Evolutionary conservation across 495 filamentous ascomycete genomes (phyloP).

Genomic region (Cenococcum geophilum): DNA sequence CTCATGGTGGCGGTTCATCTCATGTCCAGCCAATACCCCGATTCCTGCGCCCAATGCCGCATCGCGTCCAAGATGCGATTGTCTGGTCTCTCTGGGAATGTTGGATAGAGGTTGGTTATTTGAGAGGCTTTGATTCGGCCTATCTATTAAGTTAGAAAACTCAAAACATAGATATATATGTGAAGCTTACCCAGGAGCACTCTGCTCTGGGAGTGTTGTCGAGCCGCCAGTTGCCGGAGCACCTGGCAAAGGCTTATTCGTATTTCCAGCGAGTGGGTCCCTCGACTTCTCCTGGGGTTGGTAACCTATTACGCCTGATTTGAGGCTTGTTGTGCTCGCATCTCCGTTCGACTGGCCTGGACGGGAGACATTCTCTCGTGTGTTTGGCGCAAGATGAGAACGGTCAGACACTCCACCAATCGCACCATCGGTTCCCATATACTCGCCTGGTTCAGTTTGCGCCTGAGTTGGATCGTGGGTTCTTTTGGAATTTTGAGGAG

Average conservation of each 20-base stretch:
- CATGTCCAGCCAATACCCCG: neutral
- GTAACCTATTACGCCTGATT: constrained; percentile 35
- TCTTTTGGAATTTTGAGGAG: constrained; percentile 15
- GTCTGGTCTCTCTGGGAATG: neutral
- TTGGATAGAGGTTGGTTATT: neutral
- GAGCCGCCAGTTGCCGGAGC: neutral
- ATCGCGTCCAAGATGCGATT: constrained; percentile 1
- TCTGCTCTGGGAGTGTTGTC: neutral
- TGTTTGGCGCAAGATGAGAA: neutral
- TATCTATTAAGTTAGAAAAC: no score
- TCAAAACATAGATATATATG: no score
- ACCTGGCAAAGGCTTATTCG: neutral
- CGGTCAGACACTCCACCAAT: neutral
- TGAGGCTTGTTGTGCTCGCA: constrained; percentile 34
- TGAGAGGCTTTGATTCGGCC: neutral
- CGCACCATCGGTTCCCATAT: neutral
- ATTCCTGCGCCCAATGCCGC: neutral
- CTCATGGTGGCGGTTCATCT: neutral
- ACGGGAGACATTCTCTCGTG: neutral
- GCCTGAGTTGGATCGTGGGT: neutral
- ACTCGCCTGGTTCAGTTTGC: neutral
- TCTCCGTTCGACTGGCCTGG: constrained; percentile 6
- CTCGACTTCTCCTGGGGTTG: neutral
- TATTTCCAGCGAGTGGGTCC: neutral
- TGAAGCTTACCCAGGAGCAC: neutral